Percentiles rank a stretch among this genome's conserved stretches.
phyloP scores from a whole-genome alignment of 805 yeast genomes.

The Spathaspora sp. region DNA sequence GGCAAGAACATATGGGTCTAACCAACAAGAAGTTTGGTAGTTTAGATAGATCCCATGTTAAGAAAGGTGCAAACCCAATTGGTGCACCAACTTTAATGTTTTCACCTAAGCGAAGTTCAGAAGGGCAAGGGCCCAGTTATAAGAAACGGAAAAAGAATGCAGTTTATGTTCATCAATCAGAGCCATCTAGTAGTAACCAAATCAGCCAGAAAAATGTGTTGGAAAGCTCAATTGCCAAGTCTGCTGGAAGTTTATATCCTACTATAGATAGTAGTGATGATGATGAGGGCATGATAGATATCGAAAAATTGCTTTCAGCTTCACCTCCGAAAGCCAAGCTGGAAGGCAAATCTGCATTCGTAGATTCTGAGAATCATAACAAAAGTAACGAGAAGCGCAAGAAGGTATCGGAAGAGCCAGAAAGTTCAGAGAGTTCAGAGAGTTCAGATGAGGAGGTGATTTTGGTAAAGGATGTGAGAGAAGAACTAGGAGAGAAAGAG shows the following conservation, averaged over 20 bases:
- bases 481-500: too few species aligned
- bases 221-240: not conserved
- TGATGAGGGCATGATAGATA: conserved; percentile 2
- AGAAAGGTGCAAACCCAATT: not conserved
- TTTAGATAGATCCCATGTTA: not conserved
- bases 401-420: not conserved
- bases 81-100: not conserved
- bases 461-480: too few species aligned
- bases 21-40: not conserved
- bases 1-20: not conserved
- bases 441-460: too few species aligned
- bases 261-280: not conserved
- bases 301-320: not conserved
- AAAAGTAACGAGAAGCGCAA: conserved; percentile 4
- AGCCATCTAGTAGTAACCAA: not conserved
- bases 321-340: not conserved
- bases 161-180: not conserved
- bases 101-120: not conserved
- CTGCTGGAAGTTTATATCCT: not conserved
- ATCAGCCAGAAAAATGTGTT: not conserved
- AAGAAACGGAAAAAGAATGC: not conserved
- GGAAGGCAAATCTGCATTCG: not conserved
- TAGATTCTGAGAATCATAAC: conserved; percentile 5
- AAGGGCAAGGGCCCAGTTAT: not conserved
- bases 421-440: too few species aligned